phyloP scores from a whole-genome alignment of 768 basidiomycete genomes.

The Amanita brunnescens region DNA sequence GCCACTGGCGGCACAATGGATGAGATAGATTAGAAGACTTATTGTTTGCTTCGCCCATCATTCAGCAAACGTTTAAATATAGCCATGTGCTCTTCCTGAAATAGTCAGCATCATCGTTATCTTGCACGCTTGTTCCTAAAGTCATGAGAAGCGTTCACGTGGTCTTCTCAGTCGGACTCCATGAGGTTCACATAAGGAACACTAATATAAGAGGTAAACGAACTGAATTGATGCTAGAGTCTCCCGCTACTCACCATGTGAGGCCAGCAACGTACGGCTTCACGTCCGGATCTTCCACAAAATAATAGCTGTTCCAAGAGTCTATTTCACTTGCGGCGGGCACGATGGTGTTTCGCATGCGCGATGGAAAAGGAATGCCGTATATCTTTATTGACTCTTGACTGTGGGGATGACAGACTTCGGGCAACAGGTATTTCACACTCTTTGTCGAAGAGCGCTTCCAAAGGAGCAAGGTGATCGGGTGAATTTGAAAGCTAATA shows the following conservation, averaged over 20 bases:
- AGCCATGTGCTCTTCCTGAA: too few species aligned
- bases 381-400: not conserved
- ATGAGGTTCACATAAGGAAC: not conserved
- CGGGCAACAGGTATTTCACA: slow-evolving; percentile 1
- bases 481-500: not conserved
- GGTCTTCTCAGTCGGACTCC: not conserved
- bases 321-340: slow-evolving; percentile 1
- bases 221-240: not conserved
- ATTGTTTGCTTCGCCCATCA: too few species aligned
- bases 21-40: too few species aligned
- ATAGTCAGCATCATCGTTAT: too few species aligned
- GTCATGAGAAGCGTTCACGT: too few species aligned
- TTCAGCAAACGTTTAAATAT: too few species aligned
- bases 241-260: not conserved
- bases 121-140: too few species aligned
- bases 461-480: not conserved
- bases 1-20: too few species aligned
- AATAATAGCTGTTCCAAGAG: slow-evolving; percentile 4
- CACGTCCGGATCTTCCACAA: slow-evolving; percentile 1
- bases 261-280: slow-evolving; percentile 2
- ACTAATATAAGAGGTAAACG: not conserved
- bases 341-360: not conserved
- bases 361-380: slow-evolving; percentile 3
- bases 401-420: slow-evolving; percentile 2
- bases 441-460: not conserved